These are phyloP conservation scores for Pisolithus thermaeus DNA, from an alignment of 1,284 basidiomycete genomes.

Conservation along the genomic window DNA sequence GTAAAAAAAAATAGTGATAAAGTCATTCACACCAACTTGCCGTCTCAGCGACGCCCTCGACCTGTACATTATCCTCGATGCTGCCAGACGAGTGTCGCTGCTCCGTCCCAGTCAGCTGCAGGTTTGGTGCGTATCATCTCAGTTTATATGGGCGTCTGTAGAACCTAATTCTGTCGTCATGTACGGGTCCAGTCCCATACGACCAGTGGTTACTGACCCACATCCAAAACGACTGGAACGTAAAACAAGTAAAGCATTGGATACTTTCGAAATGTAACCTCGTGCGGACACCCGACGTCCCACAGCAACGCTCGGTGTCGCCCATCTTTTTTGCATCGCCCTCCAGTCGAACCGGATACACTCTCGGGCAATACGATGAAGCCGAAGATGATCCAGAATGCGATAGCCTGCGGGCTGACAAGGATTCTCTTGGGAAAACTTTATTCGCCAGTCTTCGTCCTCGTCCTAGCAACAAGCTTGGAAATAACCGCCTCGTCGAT, in stretches of 20 bases:
- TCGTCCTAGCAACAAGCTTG: conserved; percentile 7
- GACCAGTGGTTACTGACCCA: conserved; percentile 71
- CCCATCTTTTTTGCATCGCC: conserved; percentile 55
- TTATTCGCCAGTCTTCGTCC: conserved; percentile 7
- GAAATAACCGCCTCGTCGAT: conserved; percentile 19
- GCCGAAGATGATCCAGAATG: conserved; percentile 24
- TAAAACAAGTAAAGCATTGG: conserved; percentile 56
- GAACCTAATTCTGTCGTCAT: conserved; percentile 24
- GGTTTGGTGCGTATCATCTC: conserved; percentile 40
- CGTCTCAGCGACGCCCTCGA: neutral
- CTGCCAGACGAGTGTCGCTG: conserved; percentile 8
- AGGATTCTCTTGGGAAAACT: neutral
- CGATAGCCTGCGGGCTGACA: conserved; percentile 9
- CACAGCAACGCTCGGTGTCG: conserved; percentile 35
- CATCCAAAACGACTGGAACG: conserved; percentile 50
- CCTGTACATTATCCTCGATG: conserved; percentile 1
- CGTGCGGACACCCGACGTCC: conserved; percentile 21
- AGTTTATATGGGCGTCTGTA: neutral
- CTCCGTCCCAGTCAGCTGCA: conserved; percentile 40
- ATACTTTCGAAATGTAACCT: conserved; percentile 51
- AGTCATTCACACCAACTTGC: neutral
- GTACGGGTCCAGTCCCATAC: conserved; percentile 57
- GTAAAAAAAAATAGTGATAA: too few species aligned
- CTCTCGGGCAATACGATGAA: conserved; percentile 23
- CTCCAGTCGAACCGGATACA: conserved; percentile 8